Conservation (phyloP, 768 basidiomycete genomes). For the Crassisporium funariophilum region DNA sequence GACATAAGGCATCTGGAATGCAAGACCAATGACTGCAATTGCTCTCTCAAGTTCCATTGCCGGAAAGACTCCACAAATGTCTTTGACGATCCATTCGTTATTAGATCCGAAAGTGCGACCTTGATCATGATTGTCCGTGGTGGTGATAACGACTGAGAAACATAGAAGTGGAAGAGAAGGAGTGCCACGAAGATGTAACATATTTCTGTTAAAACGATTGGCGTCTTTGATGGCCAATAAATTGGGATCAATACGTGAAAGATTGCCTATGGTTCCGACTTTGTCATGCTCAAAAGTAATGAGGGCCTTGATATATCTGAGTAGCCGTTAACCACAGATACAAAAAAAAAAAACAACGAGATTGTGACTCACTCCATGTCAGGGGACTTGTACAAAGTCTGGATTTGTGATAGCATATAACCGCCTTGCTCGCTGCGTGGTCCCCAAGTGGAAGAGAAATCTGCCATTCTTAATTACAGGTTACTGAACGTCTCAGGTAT, state of each 20-base stretch:
- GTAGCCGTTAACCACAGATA: background rate
- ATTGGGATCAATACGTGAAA: background rate
- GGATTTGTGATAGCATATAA: background rate
- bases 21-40: background rate
- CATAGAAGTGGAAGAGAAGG: background rate
- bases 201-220: background rate
- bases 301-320: background rate
- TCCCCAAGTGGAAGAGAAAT: background rate
- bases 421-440: background rate
- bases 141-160: background rate
- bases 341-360: background rate
- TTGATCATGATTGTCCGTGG: background rate
- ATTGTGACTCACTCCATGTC: background rate
- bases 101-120: background rate
- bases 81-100: background rate
- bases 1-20: background rate
- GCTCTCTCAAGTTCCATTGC: background rate
- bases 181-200: background rate
- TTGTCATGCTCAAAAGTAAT: background rate
- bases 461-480: background rate
- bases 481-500: background rate
- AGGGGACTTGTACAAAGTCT: background rate
- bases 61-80: background rate
- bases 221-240: background rate
- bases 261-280: background rate